Conservation (phyloP, 2,329 filamentous ascomycete species). For the Cercospora sesami region DNA sequence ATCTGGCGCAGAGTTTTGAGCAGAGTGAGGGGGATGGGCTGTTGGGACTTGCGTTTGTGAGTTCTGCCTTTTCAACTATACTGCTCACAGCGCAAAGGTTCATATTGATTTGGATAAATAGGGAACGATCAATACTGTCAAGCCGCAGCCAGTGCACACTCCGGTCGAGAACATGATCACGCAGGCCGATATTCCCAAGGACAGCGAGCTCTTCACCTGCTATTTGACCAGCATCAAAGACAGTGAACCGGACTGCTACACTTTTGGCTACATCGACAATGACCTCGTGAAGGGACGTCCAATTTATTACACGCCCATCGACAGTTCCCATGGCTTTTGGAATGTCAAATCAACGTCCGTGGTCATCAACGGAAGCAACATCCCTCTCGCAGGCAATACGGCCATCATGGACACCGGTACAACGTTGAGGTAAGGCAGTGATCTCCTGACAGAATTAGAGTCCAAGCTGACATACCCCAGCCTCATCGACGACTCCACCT, state of each 20-base stretch:
- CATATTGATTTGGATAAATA: slow-evolving; percentile 43
- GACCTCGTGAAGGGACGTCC: slow-evolving; percentile 53
- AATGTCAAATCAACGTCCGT: slow-evolving; percentile 59
- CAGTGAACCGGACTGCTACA: slow-evolving; percentile 59
- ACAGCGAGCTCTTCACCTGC: slow-evolving; percentile 62
- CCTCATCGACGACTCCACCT: slow-evolving; percentile 62
- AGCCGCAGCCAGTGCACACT: slow-evolving; percentile 57
- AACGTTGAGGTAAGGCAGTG: slow-evolving; percentile 49
- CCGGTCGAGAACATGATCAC: slow-evolving; percentile 69
- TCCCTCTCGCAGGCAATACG: slow-evolving; percentile 57
- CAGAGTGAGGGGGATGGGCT: slow-evolving; percentile 62
- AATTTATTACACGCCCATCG: slow-evolving; percentile 58
- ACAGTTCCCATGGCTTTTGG: slow-evolving; percentile 69
- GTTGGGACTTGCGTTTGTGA: slow-evolving; percentile 65
- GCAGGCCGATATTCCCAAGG: slow-evolving; percentile 55
- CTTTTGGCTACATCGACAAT: slow-evolving; percentile 68
- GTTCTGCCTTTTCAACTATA: slow-evolving; percentile 26
- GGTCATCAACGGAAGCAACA: slow-evolving; percentile 57
- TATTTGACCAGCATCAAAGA: slow-evolving; percentile 62
- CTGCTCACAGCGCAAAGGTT: slow-evolving; percentile 41
- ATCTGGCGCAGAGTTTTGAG: slow-evolving; percentile 60
- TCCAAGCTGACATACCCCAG: slow-evolving; percentile 36
- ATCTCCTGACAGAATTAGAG: too few relatives aligned
- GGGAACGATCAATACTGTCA: slow-evolving; percentile 39
- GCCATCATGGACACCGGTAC: slow-evolving; percentile 73